Conservation (phyloP, 2,329 filamentous ascomycete species). For the Stagonosporopsis vannaccii region DNA sequence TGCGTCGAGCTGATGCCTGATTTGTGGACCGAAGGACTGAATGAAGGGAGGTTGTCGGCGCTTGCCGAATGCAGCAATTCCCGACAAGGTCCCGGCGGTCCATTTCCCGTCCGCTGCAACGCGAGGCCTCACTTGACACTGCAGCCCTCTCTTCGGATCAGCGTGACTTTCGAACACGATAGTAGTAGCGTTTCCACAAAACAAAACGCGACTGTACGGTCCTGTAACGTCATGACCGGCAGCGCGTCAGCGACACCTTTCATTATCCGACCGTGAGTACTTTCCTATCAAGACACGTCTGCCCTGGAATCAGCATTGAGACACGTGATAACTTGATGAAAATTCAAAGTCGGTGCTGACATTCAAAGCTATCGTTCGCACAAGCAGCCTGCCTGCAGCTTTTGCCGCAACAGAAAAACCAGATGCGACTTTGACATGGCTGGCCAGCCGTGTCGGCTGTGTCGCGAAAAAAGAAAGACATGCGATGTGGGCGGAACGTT, state of each 20-base stretch:
- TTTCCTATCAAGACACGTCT: not conserved
- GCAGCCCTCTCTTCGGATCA: not conserved
- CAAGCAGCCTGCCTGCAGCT: conserved; percentile 22
- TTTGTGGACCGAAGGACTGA: too few species aligned
- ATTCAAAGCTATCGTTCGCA: conserved; percentile 16
- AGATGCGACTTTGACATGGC: conserved; percentile 27
- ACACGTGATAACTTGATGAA: too few species aligned
- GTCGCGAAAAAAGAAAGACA: conserved; percentile 19
- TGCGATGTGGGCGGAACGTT: conserved; percentile 15
- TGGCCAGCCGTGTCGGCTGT: conserved; percentile 24
- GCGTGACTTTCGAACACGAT: not conserved
- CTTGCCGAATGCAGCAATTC: not conserved
- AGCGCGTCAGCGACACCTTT: not conserved
- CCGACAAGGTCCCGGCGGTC: not conserved
- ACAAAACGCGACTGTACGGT: not conserved
- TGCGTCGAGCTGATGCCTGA: not conserved
- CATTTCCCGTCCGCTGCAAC: not conserved
- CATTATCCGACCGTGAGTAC: conserved; percentile 16
- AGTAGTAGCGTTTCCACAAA: not conserved
- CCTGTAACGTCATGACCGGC: conserved; percentile 1
- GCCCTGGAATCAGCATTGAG: not conserved
- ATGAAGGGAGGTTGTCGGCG: not conserved
- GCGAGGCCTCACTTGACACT: not conserved
- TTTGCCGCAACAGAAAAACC: conserved; percentile 24
- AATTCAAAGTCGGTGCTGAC: not conserved